These are phyloP conservation scores for Suillus hirtellus DNA, from an alignment of 768 basidiomycete species.

Conservation along the genomic window DNA sequence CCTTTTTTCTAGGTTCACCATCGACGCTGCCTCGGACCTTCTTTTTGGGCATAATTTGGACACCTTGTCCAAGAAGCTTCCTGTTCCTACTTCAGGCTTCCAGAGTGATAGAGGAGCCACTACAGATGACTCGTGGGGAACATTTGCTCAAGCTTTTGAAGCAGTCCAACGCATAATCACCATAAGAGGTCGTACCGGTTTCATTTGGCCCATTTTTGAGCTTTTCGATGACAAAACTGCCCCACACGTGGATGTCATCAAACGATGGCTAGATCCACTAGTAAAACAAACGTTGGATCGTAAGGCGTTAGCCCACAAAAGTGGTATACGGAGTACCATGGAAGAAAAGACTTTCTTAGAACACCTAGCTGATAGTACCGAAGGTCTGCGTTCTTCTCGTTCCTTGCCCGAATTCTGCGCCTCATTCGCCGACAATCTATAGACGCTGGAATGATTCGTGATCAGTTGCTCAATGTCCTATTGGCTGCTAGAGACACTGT, in stretches of 20 bases:
- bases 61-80: constrained; percentile 57
- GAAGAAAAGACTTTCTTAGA: constrained; percentile 65
- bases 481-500: constrained; percentile 81
- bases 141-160: constrained; percentile 49
- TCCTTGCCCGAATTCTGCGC: constrained; percentile 11
- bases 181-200: constrained; percentile 36
- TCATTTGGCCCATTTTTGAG: constrained; percentile 45
- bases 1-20: constrained; percentile 63
- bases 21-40: constrained; percentile 74
- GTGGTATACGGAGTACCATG: constrained; percentile 39
- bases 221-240: constrained; percentile 39
- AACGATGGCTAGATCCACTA: constrained; percentile 59
- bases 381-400: constrained; percentile 42
- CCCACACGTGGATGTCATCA: constrained; percentile 36
- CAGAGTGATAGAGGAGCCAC: constrained; percentile 62
- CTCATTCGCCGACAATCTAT: constrained; percentile 12
- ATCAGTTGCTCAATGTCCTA: constrained; percentile 76
- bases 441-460: constrained; percentile 70
- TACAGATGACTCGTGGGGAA: constrained; percentile 60
- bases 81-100: constrained; percentile 43
- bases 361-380: constrained; percentile 64
- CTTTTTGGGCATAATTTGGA: constrained; percentile 67
- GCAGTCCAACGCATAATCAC: constrained; percentile 38
- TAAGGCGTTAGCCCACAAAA: constrained; percentile 39
- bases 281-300: constrained; percentile 53